Evolutionary conservation across 2,329 filamentous ascomycete genomes (phyloP), one percentile per base, ranked within the genome.

Genomic region (Trichothecium roseum): DNA sequence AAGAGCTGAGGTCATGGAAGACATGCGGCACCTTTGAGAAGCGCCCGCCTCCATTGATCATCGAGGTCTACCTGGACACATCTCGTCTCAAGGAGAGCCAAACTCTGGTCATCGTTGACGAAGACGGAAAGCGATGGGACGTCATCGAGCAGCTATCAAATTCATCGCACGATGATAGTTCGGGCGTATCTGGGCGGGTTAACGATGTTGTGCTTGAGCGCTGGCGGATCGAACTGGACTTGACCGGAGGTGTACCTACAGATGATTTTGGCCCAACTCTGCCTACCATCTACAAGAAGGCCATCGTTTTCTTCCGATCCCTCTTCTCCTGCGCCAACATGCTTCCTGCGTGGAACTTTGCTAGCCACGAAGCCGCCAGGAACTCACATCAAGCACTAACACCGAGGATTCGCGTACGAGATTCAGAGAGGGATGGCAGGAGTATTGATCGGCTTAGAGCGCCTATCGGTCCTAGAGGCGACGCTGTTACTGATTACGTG

Each of bases 211-310:
- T 95, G 35, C 66, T 98, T 42, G 91, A 98, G 62, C 74, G 89
- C 47, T 98, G 91, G 91, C 81, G 71, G 38, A 73, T 98, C 43
- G 81, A 91, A 53, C 68, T 96, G 38, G 84, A 84, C 52, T 45
- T 51, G 26, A 51, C 47, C 13, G 45, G 44, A 34, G 42, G 74
- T 75, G 67, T 38, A 54, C 66, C 54, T 54, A 69, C 44, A 13
- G 66, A 73, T 32, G 74, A 74, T 52, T 84, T 79, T 53, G 73
- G 72, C 7, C 65, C 66, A 9, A 67, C 64, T 22, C 64, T 96
- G 35, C 87, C 91, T 12, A 89, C 85, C 35, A 79, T 94, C 39
- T 98, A 98, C 69, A 98, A 98, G 63, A 91, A 94, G 62, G 86
- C 84, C 48, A 94, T 98, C 44, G 83, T 96, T 45, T 78, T 95